Evolutionary conservation across 768 basidiomycete species (phyloP), one percentile per base, ranked within the genome.

Genomic region (Rubroboletus satanas): DNA sequence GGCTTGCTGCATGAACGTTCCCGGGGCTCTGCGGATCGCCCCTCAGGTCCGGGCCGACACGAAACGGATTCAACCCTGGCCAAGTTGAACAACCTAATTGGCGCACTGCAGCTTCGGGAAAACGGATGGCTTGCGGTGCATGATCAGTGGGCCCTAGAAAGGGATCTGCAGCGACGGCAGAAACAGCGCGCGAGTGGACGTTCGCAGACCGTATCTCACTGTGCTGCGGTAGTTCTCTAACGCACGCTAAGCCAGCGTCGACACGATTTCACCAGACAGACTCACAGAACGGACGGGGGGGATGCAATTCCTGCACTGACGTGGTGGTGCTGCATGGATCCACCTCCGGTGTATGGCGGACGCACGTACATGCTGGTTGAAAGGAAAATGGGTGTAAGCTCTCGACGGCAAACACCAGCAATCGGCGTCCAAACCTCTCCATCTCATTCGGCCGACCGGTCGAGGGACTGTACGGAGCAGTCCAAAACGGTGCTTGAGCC

Each of bases 381-480:
- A 46, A 32, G 12, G 12, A 10, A 6, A 6, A 5, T 4, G 7
- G 11, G 8, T 9, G 21, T 63, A 9, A 62, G 51, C 31, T 17
- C 38, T 33, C 43, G 7, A 15, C 36, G 15, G 5, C 10, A 31
- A 23, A 9, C 29, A 38, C 31, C 11, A 32, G 7, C 4, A 12
- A 3, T 37, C 12, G 12, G 10, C 8, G 36, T 15, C 10, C 49
- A 23, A 26, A 63, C 62, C 53, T 55, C 17, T 48, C 46, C 26
- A 50, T 37, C 23, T 54, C 49, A 3, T 11, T 32, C 29, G 36
- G 1, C 6, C 7, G 45, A 21, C 39, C 15, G 12, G 14, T 42
- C 21, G 41, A 37, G 1, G 33, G 23, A 28, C 35, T 14, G 7
- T 36, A 12, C 12, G 43, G 37, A n/a, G 14, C 11, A 9, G 48